Percentiles rank a stretch among this genome's conserved stretches.
These are phyloP conservation scores for Fusarium sp. DNA, from an alignment of 2,329 filamentous ascomycete species.

Conservation along the genomic window DNA sequence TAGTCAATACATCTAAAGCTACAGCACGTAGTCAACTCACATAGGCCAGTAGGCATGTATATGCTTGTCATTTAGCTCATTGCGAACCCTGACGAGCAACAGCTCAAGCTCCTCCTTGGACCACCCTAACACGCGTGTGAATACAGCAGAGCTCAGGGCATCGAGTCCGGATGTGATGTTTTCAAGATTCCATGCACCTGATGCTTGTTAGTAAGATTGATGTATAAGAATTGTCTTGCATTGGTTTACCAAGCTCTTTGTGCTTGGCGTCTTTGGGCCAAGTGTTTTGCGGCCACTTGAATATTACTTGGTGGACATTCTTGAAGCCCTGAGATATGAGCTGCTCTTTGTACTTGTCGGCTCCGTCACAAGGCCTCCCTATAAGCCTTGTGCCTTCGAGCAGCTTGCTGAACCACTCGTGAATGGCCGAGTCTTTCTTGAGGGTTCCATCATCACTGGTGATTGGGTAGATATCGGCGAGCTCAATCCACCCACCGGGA, in stretches of 20 bases:
- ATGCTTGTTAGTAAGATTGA: rapidly evolving
- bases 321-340: constrained; percentile 62
- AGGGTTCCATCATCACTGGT: constrained; percentile 23
- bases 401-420: constrained; percentile 40
- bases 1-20: rapidly evolving
- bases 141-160: constrained; percentile 45
- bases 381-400: constrained; percentile 41
- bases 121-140: constrained; percentile 47
- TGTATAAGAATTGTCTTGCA: not conserved
- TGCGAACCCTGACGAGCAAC: constrained; percentile 41
- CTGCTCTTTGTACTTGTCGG: constrained; percentile 42
- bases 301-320: constrained; percentile 58
- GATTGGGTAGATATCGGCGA: constrained; percentile 36
- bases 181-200: constrained; percentile 47
- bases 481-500: constrained; percentile 43
- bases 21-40: constrained; percentile 19
- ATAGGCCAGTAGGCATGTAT: constrained; percentile 47
- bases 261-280: constrained; percentile 62
- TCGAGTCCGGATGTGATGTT: constrained; percentile 43
- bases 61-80: constrained; percentile 39
- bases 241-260: constrained; percentile 55
- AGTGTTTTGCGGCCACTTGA: constrained; percentile 59
- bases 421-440: constrained; percentile 29
- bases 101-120: constrained; percentile 40
- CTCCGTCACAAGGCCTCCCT: constrained; percentile 44